Evolutionary conservation across 495 filamentous ascomycete genomes (phyloP), one percentile per base, ranked within the genome.

Genomic region (Aspergillus funiculosus): DNA sequence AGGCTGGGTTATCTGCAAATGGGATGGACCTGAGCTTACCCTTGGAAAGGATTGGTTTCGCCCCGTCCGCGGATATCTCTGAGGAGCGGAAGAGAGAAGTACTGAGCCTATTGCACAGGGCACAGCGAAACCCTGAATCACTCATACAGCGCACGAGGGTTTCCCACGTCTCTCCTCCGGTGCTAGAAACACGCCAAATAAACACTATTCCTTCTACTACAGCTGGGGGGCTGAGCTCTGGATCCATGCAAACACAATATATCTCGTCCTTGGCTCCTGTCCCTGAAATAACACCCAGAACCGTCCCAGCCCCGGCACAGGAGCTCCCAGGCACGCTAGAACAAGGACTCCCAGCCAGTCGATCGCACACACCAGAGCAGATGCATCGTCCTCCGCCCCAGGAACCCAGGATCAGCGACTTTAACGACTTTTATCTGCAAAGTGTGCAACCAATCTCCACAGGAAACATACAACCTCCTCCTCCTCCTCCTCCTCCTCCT

Each of bases 291-390:
- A 34, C 19, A 7, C 25, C 6, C n/a, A 32, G 9, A 14, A 19
- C 15, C 6, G 27, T 18, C 18, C 13, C 27, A 21, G 13, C 10
- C 4, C 8, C n/a, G 15, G 47, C 48, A 5, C 50, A 57, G 24
- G 63, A 66, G 40, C 55, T 66, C 3, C 57, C 57, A 2, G 53
- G 51, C 1, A 66, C 48, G 3, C 37, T 64, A 17, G 60, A 61
- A 15, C 58, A 59, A 48, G 60, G 57, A 7, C 40, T 56, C 4
- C 48, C 53, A 5, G 38, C 40, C 25, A 62, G 57, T 28, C 44
- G 57, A 28, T 62, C 60, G 4, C 43, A 51, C 6, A 62, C 60
- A 5, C 60, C 60, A 20, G 54, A 59, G 17, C 47, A 52, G 17
- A 54, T 59, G 52, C 54, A 39, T 32, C 17, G 44, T 9, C 35